Conservation (phyloP, 805 yeast genomes). For the Monosporozyma servazzii region DNA sequence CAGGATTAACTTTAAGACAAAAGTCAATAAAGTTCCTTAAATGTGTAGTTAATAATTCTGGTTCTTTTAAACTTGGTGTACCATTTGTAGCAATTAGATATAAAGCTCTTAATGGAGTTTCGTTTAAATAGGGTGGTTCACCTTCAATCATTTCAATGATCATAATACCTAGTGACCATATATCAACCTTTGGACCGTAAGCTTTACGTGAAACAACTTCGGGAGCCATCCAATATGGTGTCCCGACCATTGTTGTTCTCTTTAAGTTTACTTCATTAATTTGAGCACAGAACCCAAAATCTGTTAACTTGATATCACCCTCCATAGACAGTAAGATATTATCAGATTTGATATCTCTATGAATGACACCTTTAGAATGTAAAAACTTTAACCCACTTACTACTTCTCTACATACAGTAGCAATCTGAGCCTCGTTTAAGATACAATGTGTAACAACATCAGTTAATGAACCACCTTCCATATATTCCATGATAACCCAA, state of each 20-base stretch:
- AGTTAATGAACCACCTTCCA: conserved; percentile 97
- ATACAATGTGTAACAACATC: conserved; percentile 86
- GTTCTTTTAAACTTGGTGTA: conserved; percentile 86
- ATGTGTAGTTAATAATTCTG: conserved; percentile 61
- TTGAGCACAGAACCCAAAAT: conserved; percentile 95
- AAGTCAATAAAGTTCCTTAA: conserved; percentile 63
- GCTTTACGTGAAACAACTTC: conserved; percentile 93
- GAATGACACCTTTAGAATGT: conserved; percentile 88
- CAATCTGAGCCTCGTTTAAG: conserved; percentile 90
- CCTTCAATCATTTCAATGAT: conserved; percentile 98
- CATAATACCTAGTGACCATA: conserved; percentile 98
- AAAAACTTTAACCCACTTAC: conserved; percentile 76
- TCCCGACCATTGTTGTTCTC: conserved; percentile 97
- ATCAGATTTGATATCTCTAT: conserved; percentile 93
- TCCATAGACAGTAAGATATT: conserved; percentile 72
- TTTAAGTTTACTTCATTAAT: conserved; percentile 70
- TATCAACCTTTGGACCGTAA: conserved; percentile 93
- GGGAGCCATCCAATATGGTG: conserved; percentile 99
- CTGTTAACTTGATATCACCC: conserved; percentile 91
- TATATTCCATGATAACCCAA: conserved; percentile 98
- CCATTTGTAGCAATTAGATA: conserved; percentile 95
- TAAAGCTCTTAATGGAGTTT: conserved; percentile 87
- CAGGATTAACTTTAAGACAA: conserved; percentile 78
- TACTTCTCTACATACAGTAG: conserved; percentile 89
- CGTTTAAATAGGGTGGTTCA: conserved; percentile 96